Percentiles rank a stretch among this genome's conserved stretches.
phyloP scores from a whole-genome alignment of 768 basidiomycete species.

The Termitomyces sp. region DNA sequence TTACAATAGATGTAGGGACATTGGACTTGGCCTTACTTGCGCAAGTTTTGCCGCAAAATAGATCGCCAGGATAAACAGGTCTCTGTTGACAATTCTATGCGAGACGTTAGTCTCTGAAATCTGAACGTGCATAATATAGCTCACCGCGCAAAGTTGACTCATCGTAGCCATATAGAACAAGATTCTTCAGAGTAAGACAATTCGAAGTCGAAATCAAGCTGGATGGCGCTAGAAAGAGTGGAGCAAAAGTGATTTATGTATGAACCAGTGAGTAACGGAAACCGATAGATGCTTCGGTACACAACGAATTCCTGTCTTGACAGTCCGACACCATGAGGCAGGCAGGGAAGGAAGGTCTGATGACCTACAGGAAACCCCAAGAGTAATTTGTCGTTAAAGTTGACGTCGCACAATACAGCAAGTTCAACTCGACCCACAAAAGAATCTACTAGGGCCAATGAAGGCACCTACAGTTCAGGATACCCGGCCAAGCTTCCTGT shows the following conservation, averaged over 20 bases:
- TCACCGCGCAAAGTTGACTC: not conserved
- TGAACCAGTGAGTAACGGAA: not conserved
- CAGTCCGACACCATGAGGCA: not conserved
- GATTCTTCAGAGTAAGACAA: not conserved
- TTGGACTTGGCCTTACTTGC: not conserved
- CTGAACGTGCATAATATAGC: not conserved
- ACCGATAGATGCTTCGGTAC: not conserved
- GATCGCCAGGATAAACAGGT: not conserved
- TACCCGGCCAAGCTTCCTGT: not conserved
- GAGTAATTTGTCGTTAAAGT: not conserved
- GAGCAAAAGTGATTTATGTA: not conserved
- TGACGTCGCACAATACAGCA: not conserved
- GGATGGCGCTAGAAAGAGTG: not conserved
- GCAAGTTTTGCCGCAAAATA: not conserved
- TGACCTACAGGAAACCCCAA: not conserved
- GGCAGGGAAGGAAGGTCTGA: not conserved
- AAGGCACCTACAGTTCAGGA: not conserved
- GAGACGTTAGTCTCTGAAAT: not conserved
- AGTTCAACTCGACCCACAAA: not conserved
- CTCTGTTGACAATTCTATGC: not conserved
- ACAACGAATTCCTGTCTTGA: not conserved
- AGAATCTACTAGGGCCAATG: too few species aligned
- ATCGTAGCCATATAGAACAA: slow-evolving; percentile 11
- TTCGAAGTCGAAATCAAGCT: not conserved
- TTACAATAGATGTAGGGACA: not conserved